A percentile compares a stretch with the other conserved stretches of the same genome.
These are phyloP conservation scores for Nematodospora anomalae DNA, from an alignment of 1,139 yeast genomes.

Conservation along the genomic window DNA sequence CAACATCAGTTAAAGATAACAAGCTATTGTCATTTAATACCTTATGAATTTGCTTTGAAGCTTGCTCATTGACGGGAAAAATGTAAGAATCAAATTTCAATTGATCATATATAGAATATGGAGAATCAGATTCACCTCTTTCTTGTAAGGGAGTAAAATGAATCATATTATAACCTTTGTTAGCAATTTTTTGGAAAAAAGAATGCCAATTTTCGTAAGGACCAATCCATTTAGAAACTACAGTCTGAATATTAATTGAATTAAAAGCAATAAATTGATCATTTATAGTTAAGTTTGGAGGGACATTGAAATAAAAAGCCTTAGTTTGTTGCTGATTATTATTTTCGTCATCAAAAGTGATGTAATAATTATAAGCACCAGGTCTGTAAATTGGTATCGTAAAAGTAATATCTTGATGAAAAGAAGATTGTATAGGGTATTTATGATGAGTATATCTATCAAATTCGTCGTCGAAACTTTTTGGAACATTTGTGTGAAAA, in stretches of 20 bases:
- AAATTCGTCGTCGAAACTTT: slow-evolving; percentile 40
- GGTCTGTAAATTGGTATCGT: slow-evolving; percentile 66
- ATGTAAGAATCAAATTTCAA: slow-evolving; percentile 66
- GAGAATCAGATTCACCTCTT: slow-evolving; percentile 87
- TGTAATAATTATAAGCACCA: slow-evolving; percentile 75
- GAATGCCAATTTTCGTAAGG: slow-evolving; percentile 61
- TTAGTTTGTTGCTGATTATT: slow-evolving; percentile 40
- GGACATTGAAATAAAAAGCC: slow-evolving; percentile 73
- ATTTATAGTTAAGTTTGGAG: slow-evolving; percentile 67
- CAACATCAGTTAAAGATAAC: slow-evolving; percentile 85
- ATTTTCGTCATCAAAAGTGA: slow-evolving; percentile 36
- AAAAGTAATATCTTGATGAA: slow-evolving; percentile 60
- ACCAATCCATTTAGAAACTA: slow-evolving; percentile 92
- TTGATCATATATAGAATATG: slow-evolving; percentile 90
- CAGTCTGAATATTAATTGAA: slow-evolving; percentile 80
- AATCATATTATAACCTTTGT: slow-evolving; percentile 89
- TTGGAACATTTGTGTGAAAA: slow-evolving; percentile 76
- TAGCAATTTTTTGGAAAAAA: slow-evolving; percentile 58
- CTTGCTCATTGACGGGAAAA: slow-evolving; percentile 48
- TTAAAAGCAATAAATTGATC: slow-evolving; percentile 67
- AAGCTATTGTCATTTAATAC: slow-evolving; percentile 60
- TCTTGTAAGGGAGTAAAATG: slow-evolving; percentile 93
- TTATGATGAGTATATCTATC: slow-evolving; percentile 56
- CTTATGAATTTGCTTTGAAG: slow-evolving; percentile 25
- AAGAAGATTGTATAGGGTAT: slow-evolving; percentile 46